phyloP scores from a whole-genome alignment of 352 stramenopile genomes.

The Sclerospora graminicola region DNA sequence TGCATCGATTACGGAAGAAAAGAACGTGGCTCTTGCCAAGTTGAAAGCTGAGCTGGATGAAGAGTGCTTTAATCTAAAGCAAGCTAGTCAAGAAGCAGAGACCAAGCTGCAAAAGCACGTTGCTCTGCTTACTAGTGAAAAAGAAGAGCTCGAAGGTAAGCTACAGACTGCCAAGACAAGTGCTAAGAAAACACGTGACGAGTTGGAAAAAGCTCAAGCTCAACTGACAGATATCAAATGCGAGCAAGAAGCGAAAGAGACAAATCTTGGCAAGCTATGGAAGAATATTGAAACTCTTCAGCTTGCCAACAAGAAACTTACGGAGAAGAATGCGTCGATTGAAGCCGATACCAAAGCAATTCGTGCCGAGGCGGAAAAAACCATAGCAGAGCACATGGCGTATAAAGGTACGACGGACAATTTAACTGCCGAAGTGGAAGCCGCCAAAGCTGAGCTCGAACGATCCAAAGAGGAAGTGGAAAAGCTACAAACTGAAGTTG shows the following conservation, averaged over 20 bases:
- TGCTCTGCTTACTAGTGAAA: slow-evolving; percentile 10
- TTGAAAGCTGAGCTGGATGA: slow-evolving; percentile 22
- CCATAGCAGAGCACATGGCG: slow-evolving; percentile 19
- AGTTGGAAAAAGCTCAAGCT: slow-evolving; percentile 21
- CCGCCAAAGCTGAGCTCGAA: slow-evolving; percentile 15
- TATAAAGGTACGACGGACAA: slow-evolving; percentile 21
- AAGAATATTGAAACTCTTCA: slow-evolving; percentile 45
- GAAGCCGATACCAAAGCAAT: slow-evolving; percentile 32
- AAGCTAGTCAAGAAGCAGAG: slow-evolving; percentile 6
- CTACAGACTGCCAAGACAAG: slow-evolving; percentile 9
- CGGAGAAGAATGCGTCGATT: slow-evolving; percentile 31
- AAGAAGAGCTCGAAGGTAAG: slow-evolving; percentile 10
- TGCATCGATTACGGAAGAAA: slow-evolving; percentile 11
- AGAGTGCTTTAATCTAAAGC: slow-evolving; percentile 10
- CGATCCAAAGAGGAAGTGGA: slow-evolving; percentile 7
- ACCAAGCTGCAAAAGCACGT: slow-evolving; percentile 14
- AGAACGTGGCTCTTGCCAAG: slow-evolving; percentile 15
- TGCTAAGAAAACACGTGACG: slow-evolving; percentile 4
- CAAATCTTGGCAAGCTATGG: slow-evolving; percentile 40
- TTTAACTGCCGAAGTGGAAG: slow-evolving; percentile 21
- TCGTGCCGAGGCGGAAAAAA: slow-evolving; percentile 29
- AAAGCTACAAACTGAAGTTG: slow-evolving; percentile 19
- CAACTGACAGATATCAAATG: slow-evolving; percentile 22
- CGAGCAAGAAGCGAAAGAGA: slow-evolving; percentile 32
- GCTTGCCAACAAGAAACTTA: slow-evolving; percentile 32